Evolutionary conservation across 306 rosid genomes (phyloP).

Genomic region (Oemleria cerasiformis): DNA sequence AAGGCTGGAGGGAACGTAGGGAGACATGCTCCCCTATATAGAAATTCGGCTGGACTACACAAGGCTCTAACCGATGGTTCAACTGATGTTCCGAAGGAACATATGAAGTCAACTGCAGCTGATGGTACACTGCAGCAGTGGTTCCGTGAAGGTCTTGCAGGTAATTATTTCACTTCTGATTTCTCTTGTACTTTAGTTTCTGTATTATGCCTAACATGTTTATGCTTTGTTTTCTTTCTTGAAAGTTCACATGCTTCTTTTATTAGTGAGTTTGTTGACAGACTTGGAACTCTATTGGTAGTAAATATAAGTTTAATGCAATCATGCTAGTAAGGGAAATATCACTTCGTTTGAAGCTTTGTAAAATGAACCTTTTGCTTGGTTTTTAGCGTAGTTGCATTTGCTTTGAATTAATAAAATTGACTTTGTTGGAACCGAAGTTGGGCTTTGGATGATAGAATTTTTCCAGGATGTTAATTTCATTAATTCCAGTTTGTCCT

Average conservation of each 20-base stretch:
- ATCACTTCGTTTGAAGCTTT: not conserved
- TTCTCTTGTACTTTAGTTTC: constrained; percentile 2
- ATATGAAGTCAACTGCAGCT: constrained; percentile 52
- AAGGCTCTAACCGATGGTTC: constrained; percentile 70
- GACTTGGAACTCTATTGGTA: not conserved
- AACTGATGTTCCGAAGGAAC: constrained; percentile 51
- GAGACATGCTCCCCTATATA: constrained; percentile 49
- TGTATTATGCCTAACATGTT: not conserved
- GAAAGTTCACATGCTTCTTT: not conserved
- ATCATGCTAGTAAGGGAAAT: not conserved
- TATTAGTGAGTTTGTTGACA: not conserved
- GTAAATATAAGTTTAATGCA: not conserved
- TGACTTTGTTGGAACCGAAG: not conserved
- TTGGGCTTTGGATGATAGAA: not conserved
- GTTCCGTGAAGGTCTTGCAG: constrained; percentile 98
- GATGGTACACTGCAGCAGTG: constrained; percentile 93
- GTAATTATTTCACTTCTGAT: constrained; percentile 32
- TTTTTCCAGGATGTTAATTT: not conserved
- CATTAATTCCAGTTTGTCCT: not conserved
- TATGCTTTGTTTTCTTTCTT: not conserved
- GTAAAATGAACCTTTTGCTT: not conserved
- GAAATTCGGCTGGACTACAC: constrained; percentile 46
- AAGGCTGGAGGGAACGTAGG: constrained; percentile 62
- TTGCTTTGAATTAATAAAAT: not conserved
- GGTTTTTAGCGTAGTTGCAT: not conserved